These are phyloP conservation scores for Hippophae rhamnoides DNA, from an alignment of 306 rosid species.

Conservation along the genomic window DNA sequence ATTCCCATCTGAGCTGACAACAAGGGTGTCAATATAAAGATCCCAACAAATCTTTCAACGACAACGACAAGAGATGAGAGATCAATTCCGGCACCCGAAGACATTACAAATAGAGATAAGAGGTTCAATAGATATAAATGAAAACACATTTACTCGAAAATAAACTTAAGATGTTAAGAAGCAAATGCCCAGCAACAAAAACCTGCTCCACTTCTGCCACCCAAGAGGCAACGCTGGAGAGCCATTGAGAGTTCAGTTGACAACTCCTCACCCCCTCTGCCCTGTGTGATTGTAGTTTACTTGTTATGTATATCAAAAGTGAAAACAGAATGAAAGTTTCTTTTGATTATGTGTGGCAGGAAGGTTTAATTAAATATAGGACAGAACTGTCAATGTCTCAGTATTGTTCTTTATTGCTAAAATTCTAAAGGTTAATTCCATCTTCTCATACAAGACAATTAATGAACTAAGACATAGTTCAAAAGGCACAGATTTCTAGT, in stretches of 20 bases:
- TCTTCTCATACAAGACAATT: too few species aligned
- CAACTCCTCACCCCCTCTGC: slow-evolving; percentile 85
- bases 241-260: slow-evolving; percentile 61
- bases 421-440: too few species aligned
- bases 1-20: slow-evolving; percentile 80
- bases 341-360: too few species aligned
- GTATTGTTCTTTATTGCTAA: too few species aligned
- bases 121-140: slow-evolving; percentile 1
- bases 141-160: not conserved
- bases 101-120: not conserved
- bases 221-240: slow-evolving; percentile 65
- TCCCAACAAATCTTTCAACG: slow-evolving; percentile 90
- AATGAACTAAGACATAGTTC: too few species aligned
- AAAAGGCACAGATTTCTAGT: not conserved
- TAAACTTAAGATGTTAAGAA: slow-evolving; percentile 2
- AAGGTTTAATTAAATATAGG: too few species aligned
- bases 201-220: slow-evolving; percentile 85
- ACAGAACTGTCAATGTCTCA: too few species aligned
- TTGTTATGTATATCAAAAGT: not conserved
- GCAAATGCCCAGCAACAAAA: slow-evolving; percentile 8
- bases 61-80: slow-evolving; percentile 57
- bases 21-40: slow-evolving; percentile 82
- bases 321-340: too few species aligned
- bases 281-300: slow-evolving; percentile 29
- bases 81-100: slow-evolving; percentile 75